These are phyloP conservation scores for Neoboletus magnificus DNA, from an alignment of 768 basidiomycete species.

Conservation along the genomic window DNA sequence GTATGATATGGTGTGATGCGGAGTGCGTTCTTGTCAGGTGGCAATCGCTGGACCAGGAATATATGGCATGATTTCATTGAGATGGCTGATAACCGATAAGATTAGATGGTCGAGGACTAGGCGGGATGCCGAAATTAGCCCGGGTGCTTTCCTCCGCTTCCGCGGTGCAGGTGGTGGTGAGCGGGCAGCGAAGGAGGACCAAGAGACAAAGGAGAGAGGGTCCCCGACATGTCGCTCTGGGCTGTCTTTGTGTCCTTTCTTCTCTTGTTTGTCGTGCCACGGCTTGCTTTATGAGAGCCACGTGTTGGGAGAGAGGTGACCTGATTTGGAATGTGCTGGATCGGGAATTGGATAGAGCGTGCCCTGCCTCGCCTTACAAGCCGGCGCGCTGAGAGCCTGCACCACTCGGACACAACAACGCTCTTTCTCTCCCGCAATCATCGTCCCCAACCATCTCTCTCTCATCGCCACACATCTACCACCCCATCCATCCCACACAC, in stretches of 20 bases:
- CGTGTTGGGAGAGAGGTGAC: constrained; percentile 29
- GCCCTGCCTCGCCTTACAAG: constrained; percentile 33
- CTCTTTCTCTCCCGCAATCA: constrained; percentile 13
- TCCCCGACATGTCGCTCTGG: neutral
- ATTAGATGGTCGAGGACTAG: constrained; percentile 24
- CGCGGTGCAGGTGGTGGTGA: neutral
- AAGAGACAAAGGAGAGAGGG: constrained; percentile 1
- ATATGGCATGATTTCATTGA: constrained; percentile 16
- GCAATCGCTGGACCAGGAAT: constrained; percentile 4
- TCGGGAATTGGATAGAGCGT: constrained; percentile 31
- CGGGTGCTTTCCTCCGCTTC: neutral
- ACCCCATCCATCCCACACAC: neutral
- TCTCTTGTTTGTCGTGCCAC: neutral
- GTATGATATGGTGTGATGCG: constrained; percentile 18
- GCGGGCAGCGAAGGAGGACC: neutral
- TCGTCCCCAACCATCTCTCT: neutral
- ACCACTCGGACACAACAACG: constrained; percentile 19
- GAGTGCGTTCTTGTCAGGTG: constrained; percentile 2
- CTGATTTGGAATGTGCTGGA: constrained; percentile 20
- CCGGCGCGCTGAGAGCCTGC: constrained; percentile 27
- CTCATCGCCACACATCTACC: neutral
- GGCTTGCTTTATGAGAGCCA: constrained; percentile 18
- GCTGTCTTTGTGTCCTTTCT: neutral
- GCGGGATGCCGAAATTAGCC: constrained; percentile 12
- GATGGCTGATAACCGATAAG: constrained; percentile 23